Evolutionary conservation across 345 rosid genomes (phyloP).

Genomic region (Mercurialis annua): DNA sequence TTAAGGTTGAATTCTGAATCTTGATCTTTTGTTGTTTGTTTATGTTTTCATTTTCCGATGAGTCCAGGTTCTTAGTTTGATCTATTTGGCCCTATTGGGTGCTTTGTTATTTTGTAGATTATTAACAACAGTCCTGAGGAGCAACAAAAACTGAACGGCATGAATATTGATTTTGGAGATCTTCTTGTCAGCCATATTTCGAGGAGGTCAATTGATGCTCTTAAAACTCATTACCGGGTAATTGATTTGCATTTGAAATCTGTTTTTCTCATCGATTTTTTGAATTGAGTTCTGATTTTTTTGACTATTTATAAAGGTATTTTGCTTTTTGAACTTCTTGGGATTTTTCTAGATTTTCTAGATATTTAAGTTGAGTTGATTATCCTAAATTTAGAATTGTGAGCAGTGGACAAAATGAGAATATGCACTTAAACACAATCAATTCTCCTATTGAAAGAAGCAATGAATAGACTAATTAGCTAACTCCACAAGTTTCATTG

Average conservation of each 20-base stretch:
- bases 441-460: no score
- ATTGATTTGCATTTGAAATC: conserved; percentile 11
- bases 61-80: no score
- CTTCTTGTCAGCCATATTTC: conserved; percentile 88
- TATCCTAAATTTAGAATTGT: no score
- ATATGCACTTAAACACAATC: no score
- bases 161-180: conserved; percentile 81
- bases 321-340: no score
- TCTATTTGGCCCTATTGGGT: background rate
- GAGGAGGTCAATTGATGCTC: conserved; percentile 76
- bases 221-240: conserved; percentile 79
- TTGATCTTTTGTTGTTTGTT: background rate
- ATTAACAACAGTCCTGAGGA: conserved; percentile 67
- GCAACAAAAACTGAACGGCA: conserved; percentile 85
- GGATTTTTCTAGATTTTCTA: no score
- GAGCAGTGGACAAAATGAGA: no score
- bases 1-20: conserved; percentile 55
- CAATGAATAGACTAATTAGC: no score
- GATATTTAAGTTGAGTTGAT: no score
- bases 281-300: no score
- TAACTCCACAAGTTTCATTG: no score
- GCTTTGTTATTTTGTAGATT: conserved; percentile 42
- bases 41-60: background rate
- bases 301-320: no score
- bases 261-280: background rate